Evolutionary conservation across 345 rosid species (phyloP).

Genomic region (Reutealis trisperma): DNA sequence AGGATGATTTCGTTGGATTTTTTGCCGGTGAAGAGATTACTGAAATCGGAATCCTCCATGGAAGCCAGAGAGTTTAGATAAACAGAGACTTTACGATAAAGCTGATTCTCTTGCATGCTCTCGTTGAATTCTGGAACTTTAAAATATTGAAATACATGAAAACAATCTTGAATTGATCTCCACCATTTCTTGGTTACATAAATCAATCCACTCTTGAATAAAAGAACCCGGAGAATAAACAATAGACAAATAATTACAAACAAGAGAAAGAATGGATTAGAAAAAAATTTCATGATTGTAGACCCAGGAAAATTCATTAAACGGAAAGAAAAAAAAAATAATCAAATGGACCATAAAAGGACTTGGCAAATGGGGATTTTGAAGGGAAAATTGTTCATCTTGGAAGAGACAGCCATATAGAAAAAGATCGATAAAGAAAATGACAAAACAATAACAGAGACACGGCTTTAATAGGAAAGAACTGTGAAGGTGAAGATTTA

Average conservation of each 20-base stretch:
- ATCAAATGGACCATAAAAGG: background rate
- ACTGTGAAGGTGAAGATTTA: background rate
- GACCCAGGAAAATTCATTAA: background rate
- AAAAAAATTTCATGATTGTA: slow-evolving; percentile 36
- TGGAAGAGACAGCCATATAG: background rate
- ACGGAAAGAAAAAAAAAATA: no score
- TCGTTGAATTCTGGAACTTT: slow-evolving; percentile 75
- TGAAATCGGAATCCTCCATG: slow-evolving; percentile 73
- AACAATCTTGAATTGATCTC: slow-evolving; percentile 44
- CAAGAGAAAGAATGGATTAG: slow-evolving; percentile 1
- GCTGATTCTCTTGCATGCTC: slow-evolving; percentile 58
- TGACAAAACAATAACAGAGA: background rate
- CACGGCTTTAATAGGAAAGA: background rate
- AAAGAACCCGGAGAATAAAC: slow-evolving; percentile 32
- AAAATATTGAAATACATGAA: slow-evolving; percentile 66
- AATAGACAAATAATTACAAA: slow-evolving; percentile 6
- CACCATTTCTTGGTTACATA: slow-evolving; percentile 51
- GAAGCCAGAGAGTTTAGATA: slow-evolving; percentile 69
- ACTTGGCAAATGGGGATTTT: background rate
- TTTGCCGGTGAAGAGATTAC: slow-evolving; percentile 76
- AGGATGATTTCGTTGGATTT: slow-evolving; percentile 63
- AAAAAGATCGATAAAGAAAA: background rate
- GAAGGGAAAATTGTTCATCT: background rate
- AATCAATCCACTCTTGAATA: slow-evolving; percentile 64
- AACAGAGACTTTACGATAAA: slow-evolving; percentile 46